These are phyloP conservation scores for Termitomyces sp. DNA, from an alignment of 768 basidiomycete species.

Conservation along the genomic window DNA sequence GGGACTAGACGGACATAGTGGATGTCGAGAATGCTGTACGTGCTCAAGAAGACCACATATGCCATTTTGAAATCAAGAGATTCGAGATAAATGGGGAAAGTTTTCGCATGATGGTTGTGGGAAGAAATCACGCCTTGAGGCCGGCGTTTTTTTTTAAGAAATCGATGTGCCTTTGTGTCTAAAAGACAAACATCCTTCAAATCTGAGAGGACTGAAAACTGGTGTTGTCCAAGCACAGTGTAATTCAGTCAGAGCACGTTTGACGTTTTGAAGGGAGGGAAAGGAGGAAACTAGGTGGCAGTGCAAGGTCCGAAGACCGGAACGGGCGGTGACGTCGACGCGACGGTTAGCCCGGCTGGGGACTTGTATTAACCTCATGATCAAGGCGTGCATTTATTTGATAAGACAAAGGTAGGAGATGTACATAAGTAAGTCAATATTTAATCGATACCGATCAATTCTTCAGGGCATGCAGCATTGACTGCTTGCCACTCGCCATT, in stretches of 20 bases:
- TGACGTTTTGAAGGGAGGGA: background rate
- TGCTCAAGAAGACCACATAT: background rate
- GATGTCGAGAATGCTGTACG: background rate
- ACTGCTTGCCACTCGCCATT: conserved; percentile 15
- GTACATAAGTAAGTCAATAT: conserved; percentile 15
- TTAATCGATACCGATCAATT: conserved; percentile 21
- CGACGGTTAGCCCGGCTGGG: background rate
- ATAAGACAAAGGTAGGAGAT: conserved; percentile 16
- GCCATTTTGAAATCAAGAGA: background rate
- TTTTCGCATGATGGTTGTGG: conserved; percentile 1
- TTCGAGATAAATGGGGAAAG: conserved; percentile 3
- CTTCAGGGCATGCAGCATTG: conserved; percentile 20
- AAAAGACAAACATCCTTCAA: background rate
- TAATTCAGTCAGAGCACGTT: background rate
- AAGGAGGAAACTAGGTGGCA: conserved; percentile 1
- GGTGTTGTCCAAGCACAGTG: background rate
- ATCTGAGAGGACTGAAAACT: background rate
- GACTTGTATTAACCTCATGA: conserved; percentile 12
- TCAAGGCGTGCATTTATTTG: conserved; percentile 16
- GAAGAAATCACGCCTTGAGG: conserved; percentile 3
- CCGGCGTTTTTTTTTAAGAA: background rate
- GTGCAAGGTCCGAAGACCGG: conserved; percentile 14
- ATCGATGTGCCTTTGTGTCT: background rate
- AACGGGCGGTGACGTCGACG: conserved; percentile 10
- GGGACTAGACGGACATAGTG: background rate